A percentile compares a stretch with the other conserved stretches of the same genome.
Evolutionary conservation across 2,329 filamentous ascomycete genomes (phyloP).

Genomic region (Tetracladium maxilliforme): DNA sequence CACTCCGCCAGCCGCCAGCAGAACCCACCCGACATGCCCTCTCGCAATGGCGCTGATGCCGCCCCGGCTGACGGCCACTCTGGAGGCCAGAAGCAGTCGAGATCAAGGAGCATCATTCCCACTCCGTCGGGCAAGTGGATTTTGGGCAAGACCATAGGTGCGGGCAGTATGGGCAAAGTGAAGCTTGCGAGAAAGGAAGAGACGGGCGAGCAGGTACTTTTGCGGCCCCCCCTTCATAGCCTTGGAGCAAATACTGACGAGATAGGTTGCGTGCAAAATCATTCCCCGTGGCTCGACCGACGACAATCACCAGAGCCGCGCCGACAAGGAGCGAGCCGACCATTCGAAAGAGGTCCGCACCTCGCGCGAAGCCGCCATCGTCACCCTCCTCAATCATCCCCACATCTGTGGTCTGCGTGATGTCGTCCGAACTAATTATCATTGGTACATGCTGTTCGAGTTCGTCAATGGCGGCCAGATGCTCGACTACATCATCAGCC

Average conservation of each 20-base stretch:
- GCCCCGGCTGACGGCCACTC: too few relatives aligned
- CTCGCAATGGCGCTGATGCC: slow-evolving; percentile 44
- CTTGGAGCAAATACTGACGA: not conserved
- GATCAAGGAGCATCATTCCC: slow-evolving; percentile 68
- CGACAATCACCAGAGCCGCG: slow-evolving; percentile 57
- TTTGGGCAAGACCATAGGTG: slow-evolving; percentile 90
- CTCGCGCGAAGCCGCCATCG: slow-evolving; percentile 88
- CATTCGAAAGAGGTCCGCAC: slow-evolving; percentile 95
- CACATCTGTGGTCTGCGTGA: slow-evolving; percentile 95
- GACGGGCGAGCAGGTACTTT: slow-evolving; percentile 71
- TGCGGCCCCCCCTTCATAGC: slow-evolving; percentile 3
- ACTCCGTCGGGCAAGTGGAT: slow-evolving; percentile 88
- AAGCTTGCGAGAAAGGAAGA: slow-evolving; percentile 87
- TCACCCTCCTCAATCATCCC: slow-evolving; percentile 83
- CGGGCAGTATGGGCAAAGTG: slow-evolving; percentile 97
- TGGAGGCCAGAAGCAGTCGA: slow-evolving; percentile 39
- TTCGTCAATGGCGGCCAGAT: slow-evolving; percentile 98
- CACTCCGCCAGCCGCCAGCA: slow-evolving; percentile 32
- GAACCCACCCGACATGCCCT: too few relatives aligned
- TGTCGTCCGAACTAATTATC: slow-evolving; percentile 88
- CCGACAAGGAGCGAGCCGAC: slow-evolving; percentile 77
- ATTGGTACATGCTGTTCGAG: slow-evolving; percentile 99
- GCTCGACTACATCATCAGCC: slow-evolving; percentile 99
- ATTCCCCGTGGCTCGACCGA: slow-evolving; percentile 83
- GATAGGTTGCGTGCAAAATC: slow-evolving; percentile 88